phyloP scores from a whole-genome alignment of 495 filamentous ascomycete species.

The Tuber magnatum region DNA sequence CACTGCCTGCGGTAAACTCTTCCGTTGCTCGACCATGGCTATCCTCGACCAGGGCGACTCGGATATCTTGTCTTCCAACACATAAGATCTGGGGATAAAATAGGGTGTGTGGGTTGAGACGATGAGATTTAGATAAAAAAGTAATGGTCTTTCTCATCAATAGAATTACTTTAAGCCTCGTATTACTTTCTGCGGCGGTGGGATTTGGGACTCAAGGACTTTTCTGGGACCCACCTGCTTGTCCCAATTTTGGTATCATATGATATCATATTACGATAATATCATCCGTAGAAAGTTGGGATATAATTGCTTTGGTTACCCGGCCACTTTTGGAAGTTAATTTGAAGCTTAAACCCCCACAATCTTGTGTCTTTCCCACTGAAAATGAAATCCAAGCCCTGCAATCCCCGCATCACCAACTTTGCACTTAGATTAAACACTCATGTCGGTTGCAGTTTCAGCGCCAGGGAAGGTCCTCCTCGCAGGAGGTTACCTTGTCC shows the following conservation, averaged over 20 bases:
- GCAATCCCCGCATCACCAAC: not conserved
- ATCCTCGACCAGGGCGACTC: slow-evolving; percentile 96
- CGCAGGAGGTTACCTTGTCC: slow-evolving; percentile 87
- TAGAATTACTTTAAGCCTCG: not conserved
- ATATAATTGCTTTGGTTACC: not conserved
- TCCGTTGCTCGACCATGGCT: slow-evolving; percentile 86
- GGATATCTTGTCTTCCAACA: slow-evolving; percentile 63
- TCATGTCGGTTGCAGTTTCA: slow-evolving; percentile 56
- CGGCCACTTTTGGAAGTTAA: not conserved
- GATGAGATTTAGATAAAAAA: slow-evolving; percentile 13
- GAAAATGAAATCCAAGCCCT: not conserved
- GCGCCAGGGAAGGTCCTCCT: slow-evolving; percentile 94
- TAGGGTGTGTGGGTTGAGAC: not conserved
- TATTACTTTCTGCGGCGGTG: not conserved
- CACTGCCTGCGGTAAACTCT: slow-evolving; percentile 86
- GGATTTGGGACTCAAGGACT: not conserved
- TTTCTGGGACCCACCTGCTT: not conserved
- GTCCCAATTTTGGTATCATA: not conserved
- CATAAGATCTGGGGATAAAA: slow-evolving; percentile 25
- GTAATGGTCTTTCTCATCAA: not conserved
- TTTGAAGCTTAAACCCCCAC: not conserved
- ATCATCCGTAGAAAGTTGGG: not conserved
- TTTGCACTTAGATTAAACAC: not conserved
- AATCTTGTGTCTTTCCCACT: not conserved
- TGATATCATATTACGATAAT: no score